Evolutionary conservation across 768 basidiomycete species (phyloP), one percentile per base, ranked within the genome.

Genomic region (Neoboletus subvelutipes): DNA sequence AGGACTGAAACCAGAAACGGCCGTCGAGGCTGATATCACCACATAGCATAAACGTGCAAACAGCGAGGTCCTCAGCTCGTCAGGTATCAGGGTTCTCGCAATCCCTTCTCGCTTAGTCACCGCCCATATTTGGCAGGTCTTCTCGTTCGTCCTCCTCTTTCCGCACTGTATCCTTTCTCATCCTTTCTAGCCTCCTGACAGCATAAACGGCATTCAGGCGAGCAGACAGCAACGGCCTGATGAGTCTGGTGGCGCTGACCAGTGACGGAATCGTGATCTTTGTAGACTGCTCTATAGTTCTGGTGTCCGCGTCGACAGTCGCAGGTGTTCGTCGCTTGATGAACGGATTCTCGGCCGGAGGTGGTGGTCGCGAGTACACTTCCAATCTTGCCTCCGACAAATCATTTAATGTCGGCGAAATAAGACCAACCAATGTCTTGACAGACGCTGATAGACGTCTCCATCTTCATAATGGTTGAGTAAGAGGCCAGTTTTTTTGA

Each of bases 321-420:
- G 26, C 13, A 28, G 7, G 18, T 0, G 36, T 20, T 26, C 20
- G 26, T 41, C n/a, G 41, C 33, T 40, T 49, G 65, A 83, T 74
- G 59, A 74, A 81, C 0, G 69, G 67, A 64, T 79, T 83, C 22
- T 65, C 74, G 0, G 17, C 37, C 37, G 80, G 79, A 6, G 69
- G 67, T 8, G 65, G 66, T 1, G 78, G 78, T 22, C 75, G 77
- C 12, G 67, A 70, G 59, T 80, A 80, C 1, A 59, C 61, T 24
- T 62, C 63, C n/a, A 80, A 24, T 50, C 69, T 61, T n/a, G 53
- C 55, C 12, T 50, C 40, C 11, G 42, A 22, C 4, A 66, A 4
- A 33, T 59, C 55, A 29, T 59, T 55, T 9, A 61, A 67, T 2
- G 56, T 58, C 15, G 71, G 71, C 5, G 71, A 74, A 10, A 75